phyloP scores from a whole-genome alignment of 352 stramenopile species.

The Phytophthora multivora region DNA sequence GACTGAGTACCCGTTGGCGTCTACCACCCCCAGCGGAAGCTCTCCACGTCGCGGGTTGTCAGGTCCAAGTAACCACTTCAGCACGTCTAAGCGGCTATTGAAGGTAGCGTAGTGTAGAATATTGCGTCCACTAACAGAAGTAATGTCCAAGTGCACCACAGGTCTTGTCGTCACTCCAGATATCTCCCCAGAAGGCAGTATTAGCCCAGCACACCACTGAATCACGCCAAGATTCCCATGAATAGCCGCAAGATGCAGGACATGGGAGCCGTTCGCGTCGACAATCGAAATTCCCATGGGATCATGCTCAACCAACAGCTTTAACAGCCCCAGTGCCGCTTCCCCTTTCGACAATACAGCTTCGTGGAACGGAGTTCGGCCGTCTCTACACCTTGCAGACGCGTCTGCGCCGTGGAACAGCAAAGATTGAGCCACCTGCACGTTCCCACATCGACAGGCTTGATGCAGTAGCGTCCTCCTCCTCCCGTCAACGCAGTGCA shows the following conservation, averaged over 20 bases:
- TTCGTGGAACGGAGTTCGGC: conserved; percentile 67
- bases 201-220: conserved; percentile 47
- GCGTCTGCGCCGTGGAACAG: conserved; percentile 56
- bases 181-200: neutral
- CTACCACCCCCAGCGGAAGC: conserved; percentile 43
- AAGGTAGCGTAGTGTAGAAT: conserved; percentile 75
- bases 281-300: conserved; percentile 45
- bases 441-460: conserved; percentile 54
- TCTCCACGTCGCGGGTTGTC: conserved; percentile 31
- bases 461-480: conserved; percentile 73
- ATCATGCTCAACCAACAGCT: conserved; percentile 62
- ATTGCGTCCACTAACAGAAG: conserved; percentile 65
- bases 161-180: conserved; percentile 5
- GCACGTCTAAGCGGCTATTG: conserved; percentile 52
- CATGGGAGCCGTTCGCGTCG: conserved; percentile 63
- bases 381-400: conserved; percentile 48
- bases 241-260: conserved; percentile 72
- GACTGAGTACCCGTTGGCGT: conserved; percentile 63
- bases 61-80: conserved; percentile 52
- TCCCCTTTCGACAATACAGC: conserved; percentile 37
- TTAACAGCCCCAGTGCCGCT: conserved; percentile 41
- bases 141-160: conserved; percentile 43
- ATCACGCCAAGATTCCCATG: conserved; percentile 65
- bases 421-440: conserved; percentile 58
- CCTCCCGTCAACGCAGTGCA: conserved; percentile 51